Conservation (phyloP, 192 early-diverging fungal genomes). For the Rhizoclosmatium sp. region DNA sequence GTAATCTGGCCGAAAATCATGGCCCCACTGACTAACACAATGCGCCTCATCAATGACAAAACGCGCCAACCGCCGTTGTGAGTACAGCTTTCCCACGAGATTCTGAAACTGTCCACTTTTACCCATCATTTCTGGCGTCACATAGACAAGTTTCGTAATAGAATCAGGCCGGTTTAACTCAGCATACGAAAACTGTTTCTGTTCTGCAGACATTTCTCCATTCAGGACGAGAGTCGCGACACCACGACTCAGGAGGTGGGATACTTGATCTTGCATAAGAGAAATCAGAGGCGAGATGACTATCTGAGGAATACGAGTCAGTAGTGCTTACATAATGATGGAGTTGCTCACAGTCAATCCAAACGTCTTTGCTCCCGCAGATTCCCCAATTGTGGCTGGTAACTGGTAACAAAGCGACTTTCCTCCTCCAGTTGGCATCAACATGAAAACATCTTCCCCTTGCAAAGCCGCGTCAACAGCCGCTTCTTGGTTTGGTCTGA, state of each 20-base stretch:
- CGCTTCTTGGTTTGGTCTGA: constrained; percentile 86
- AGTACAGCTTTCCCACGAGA: constrained; percentile 64
- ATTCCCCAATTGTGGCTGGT: constrained; percentile 73
- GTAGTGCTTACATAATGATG: background rate
- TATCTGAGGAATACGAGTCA: constrained; percentile 26
- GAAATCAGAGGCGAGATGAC: constrained; percentile 95
- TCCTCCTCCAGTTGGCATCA: constrained; percentile 99
- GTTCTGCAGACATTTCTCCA: constrained; percentile 61
- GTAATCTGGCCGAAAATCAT: constrained; percentile 96
- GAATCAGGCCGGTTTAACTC: constrained; percentile 61
- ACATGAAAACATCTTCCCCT: constrained; percentile 88
- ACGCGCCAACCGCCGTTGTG: constrained; percentile 71
- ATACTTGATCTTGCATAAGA: constrained; percentile 96
- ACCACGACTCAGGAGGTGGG: constrained; percentile 70
- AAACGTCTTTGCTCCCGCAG: constrained; percentile 54
- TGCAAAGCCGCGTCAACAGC: constrained; percentile 87
- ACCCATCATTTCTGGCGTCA: constrained; percentile 85
- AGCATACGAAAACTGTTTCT: constrained; percentile 61
- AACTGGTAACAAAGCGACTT: constrained; percentile 95
- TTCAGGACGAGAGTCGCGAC: constrained; percentile 66
- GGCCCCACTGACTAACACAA: constrained; percentile 96
- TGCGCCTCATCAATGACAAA: constrained; percentile 98
- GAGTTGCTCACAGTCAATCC: constrained; percentile 72
- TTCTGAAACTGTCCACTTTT: constrained; percentile 67
- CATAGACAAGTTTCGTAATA: constrained; percentile 75